Percentiles rank a stretch among this genome's conserved stretches.
These are phyloP conservation scores for Pestalotiopsis sp. DNA, from an alignment of 2,329 filamentous ascomycete genomes.

Conservation along the genomic window DNA sequence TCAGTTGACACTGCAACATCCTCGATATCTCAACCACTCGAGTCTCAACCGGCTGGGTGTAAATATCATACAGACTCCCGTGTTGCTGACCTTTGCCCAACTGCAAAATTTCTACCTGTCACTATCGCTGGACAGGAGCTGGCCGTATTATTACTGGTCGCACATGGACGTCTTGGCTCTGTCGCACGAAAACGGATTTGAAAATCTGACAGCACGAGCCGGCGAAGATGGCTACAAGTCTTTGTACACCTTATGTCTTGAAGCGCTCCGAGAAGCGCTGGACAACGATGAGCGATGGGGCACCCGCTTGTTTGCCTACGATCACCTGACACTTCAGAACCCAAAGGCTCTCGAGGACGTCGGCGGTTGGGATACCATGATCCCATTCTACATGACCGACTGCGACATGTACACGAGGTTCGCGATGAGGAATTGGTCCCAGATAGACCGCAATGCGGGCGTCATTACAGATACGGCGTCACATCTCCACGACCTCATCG, in stretches of 20 bases:
- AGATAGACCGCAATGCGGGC: slow-evolving; percentile 38
- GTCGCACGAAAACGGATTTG: slow-evolving; percentile 41
- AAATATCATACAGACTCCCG: slow-evolving; percentile 51
- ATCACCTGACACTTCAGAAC: slow-evolving; percentile 59
- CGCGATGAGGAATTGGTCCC: slow-evolving; percentile 46
- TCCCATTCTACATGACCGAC: slow-evolving; percentile 60
- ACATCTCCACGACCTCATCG: slow-evolving; percentile 45
- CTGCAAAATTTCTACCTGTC: slow-evolving; percentile 56
- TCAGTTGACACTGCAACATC: slow-evolving; percentile 53
- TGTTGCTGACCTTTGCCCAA: slow-evolving; percentile 55
- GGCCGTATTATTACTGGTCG: slow-evolving; percentile 57
- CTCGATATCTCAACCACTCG: slow-evolving; percentile 57
- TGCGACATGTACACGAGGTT: slow-evolving; percentile 56
- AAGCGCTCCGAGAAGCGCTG: slow-evolving; percentile 34
- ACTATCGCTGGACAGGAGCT: slow-evolving; percentile 43
- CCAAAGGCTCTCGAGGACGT: slow-evolving; percentile 50
- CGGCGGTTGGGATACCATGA: slow-evolving; percentile 58
- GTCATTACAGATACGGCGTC: slow-evolving; percentile 48
- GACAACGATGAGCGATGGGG: slow-evolving; percentile 45
- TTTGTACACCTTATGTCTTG: slow-evolving; percentile 41
- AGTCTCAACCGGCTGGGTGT: slow-evolving; percentile 52
- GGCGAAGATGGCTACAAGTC: slow-evolving; percentile 40
- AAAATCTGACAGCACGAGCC: slow-evolving; percentile 31
- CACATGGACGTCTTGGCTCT: slow-evolving; percentile 56
- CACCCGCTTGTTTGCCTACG: slow-evolving; percentile 58